A percentile compares a stretch with the other conserved stretches of the same genome.
Conservation (phyloP, 768 basidiomycete species). For the Termitomyces sp. region DNA sequence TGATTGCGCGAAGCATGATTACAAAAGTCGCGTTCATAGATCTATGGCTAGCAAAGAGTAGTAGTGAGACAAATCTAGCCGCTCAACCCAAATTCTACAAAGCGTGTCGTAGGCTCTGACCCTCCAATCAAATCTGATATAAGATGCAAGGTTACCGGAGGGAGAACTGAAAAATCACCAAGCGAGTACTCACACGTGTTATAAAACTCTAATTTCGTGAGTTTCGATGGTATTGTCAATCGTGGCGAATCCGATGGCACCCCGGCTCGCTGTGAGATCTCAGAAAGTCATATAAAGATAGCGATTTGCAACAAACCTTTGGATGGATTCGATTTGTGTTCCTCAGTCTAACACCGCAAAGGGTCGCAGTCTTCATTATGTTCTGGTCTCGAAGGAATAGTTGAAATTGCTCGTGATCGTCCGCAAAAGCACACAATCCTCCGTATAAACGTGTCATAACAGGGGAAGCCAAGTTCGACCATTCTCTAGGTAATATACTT, state of each 20-base stretch:
- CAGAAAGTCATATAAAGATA: background rate
- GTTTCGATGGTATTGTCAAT: constrained; percentile 21
- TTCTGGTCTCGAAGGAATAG: constrained; percentile 22
- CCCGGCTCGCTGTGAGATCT: constrained; percentile 23
- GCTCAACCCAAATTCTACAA: constrained; percentile 22
- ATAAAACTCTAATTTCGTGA: constrained; percentile 28
- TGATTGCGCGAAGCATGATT: background rate
- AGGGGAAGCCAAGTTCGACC: background rate
- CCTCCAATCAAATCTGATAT: constrained; percentile 21
- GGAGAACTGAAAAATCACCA: background rate
- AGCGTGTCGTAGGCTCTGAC: constrained; percentile 21
- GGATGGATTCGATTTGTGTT: constrained; percentile 23
- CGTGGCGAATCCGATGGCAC: constrained; percentile 22
- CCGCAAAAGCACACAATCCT: constrained; percentile 21
- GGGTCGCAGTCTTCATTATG: constrained; percentile 14
- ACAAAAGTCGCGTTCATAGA: too few relatives aligned
- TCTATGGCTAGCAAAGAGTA: background rate
- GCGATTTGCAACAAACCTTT: constrained; percentile 18
- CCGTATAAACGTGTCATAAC: background rate
- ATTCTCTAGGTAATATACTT: background rate
- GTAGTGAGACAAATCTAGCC: background rate
- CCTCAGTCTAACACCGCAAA: constrained; percentile 21
- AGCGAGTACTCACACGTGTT: constrained; percentile 22
- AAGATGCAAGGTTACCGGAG: background rate
- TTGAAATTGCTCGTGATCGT: constrained; percentile 24